These are phyloP conservation scores for Cyberlindnera euphorbiiphila DNA, from an alignment of 805 yeast genomes.

Conservation along the genomic window DNA sequence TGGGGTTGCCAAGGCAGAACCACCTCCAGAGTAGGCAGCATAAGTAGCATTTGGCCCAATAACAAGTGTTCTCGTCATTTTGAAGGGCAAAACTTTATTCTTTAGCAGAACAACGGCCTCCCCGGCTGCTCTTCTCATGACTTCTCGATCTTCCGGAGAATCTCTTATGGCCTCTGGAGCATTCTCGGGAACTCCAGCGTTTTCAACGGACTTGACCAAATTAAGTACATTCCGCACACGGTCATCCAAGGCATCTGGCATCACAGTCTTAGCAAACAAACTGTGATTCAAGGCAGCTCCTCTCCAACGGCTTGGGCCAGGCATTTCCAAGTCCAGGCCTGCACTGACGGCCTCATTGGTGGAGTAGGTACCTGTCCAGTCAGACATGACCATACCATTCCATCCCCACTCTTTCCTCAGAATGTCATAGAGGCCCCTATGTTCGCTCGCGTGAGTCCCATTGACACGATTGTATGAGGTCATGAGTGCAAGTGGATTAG, in stretches of 20 bases:
- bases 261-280: slow-evolving; percentile 36
- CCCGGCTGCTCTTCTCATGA: slow-evolving; percentile 42
- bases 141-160: slow-evolving; percentile 37
- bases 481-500: slow-evolving; percentile 53
- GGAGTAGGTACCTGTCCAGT: slow-evolving; percentile 60
- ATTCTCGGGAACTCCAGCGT: slow-evolving; percentile 39
- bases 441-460: slow-evolving; percentile 51
- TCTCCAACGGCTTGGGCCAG: slow-evolving; percentile 52
- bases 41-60: slow-evolving; percentile 58
- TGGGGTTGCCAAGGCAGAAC: slow-evolving; percentile 51
- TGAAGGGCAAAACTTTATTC: slow-evolving; percentile 52
- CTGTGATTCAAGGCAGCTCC: slow-evolving; percentile 33
- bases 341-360: slow-evolving; percentile 43
- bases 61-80: slow-evolving; percentile 40
- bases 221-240: slow-evolving; percentile 45
- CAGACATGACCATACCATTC: slow-evolving; percentile 53
- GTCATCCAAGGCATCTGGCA: slow-evolving; percentile 40
- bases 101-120: slow-evolving; percentile 55
- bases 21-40: slow-evolving; percentile 56
- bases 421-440: slow-evolving; percentile 37
- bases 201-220: slow-evolving; percentile 41
- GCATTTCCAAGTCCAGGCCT: slow-evolving; percentile 63
- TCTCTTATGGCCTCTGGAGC: slow-evolving; percentile 38
- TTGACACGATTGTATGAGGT: slow-evolving; percentile 59
- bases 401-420: slow-evolving; percentile 54